A percentile compares a stretch with the other conserved stretches of the same genome.
phyloP scores from a whole-genome alignment of 371 early-diverging fungal species.

The Mortierella sp. region DNA sequence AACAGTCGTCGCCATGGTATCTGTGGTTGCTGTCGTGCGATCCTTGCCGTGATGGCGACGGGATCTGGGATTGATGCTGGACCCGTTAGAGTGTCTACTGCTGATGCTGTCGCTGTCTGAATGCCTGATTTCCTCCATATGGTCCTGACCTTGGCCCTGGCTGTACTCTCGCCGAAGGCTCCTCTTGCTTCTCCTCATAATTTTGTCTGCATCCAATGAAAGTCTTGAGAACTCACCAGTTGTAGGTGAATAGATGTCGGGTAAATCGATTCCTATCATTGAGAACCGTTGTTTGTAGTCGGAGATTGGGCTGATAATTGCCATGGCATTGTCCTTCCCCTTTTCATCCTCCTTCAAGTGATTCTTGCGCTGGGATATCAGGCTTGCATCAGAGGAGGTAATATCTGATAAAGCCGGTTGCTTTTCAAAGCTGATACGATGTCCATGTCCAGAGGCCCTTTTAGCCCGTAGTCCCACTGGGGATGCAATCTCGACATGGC shows the following conservation, averaged over 20 bases:
- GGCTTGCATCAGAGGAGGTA: neutral
- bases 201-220: conserved; percentile 28
- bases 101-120: neutral
- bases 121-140: conserved; percentile 16
- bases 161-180: neutral
- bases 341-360: neutral
- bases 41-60: conserved; percentile 5
- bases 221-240: conserved; percentile 42
- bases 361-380: neutral
- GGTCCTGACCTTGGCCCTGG: neutral
- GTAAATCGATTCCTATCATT: conserved; percentile 33
- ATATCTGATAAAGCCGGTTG: neutral
- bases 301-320: neutral
- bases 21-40: neutral
- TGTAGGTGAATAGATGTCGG: conserved; percentile 36
- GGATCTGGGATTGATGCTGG: neutral
- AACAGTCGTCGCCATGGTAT: conserved; percentile 5
- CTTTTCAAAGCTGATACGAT: conserved; percentile 23
- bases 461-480: neutral
- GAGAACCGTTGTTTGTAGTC: conserved; percentile 34
- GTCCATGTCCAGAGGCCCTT: conserved; percentile 1
- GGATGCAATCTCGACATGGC: neutral
- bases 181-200: neutral
- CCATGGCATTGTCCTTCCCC: neutral
- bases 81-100: neutral